Evolutionary conservation across 805 yeast genomes (phyloP).

Genomic region (Saturnispora saitoi): DNA sequence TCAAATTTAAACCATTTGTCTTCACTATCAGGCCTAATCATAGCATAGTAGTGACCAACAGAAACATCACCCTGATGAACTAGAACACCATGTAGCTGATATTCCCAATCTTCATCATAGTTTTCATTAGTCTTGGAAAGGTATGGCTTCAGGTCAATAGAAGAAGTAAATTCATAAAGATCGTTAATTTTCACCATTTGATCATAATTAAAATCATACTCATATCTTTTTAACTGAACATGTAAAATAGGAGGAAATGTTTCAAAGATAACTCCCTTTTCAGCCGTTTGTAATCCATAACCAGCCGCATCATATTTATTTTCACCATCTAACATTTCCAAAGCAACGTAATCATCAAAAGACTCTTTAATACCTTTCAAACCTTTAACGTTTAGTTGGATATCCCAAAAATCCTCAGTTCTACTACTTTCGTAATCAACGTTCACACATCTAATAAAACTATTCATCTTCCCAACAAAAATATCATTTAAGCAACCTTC

Average conservation of each 20-base stretch:
- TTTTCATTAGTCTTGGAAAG: slow-evolving; percentile 48
- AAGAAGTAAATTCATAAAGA: slow-evolving; percentile 79
- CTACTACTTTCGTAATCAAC: slow-evolving; percentile 91
- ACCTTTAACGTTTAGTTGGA: slow-evolving; percentile 87
- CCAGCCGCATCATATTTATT: slow-evolving; percentile 91
- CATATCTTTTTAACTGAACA: slow-evolving; percentile 87
- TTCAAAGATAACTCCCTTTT: slow-evolving; percentile 89
- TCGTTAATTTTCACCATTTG: slow-evolving; percentile 87
- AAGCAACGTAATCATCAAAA: slow-evolving; percentile 78
- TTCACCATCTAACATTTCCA: slow-evolving; percentile 87
- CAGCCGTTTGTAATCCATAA: slow-evolving; percentile 88
- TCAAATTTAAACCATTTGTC: slow-evolving; percentile 80
- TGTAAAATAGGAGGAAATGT: slow-evolving; percentile 89
- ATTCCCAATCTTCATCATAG: slow-evolving; percentile 56
- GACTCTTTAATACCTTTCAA: slow-evolving; percentile 64
- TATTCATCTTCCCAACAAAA: slow-evolving; percentile 95
- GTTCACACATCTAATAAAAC: slow-evolving; percentile 84
- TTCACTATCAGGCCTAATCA: slow-evolving; percentile 69
- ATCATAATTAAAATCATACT: slow-evolving; percentile 85
- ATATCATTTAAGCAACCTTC: slow-evolving; percentile 68
- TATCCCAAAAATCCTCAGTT: slow-evolving; percentile 95
- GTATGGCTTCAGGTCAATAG: slow-evolving; percentile 72
- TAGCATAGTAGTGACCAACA: slow-evolving; percentile 93
- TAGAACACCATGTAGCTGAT: slow-evolving; percentile 83
- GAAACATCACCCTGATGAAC: slow-evolving; percentile 96